Base-by-base conservation (phyloP, 2,329 filamentous ascomycete species). In the Epichloe gansuensis region DNA sequence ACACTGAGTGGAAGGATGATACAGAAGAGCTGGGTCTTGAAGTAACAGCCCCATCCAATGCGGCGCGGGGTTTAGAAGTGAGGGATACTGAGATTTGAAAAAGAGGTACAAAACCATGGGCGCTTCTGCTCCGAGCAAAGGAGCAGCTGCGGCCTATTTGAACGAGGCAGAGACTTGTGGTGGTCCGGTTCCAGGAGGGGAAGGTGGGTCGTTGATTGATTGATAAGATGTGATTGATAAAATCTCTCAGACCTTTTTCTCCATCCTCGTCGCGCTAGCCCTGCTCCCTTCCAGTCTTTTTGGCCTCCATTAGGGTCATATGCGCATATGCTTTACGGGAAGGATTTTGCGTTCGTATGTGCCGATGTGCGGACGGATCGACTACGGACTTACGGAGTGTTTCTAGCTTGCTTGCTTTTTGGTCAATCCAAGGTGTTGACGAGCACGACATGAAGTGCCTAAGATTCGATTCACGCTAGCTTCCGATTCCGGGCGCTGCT, bases 191-290 rank as follows among this genome's bases (percentile, higher is more conserved):
- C 59, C 58, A 66, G 62, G 64, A 67, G 63, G 61, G 52, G 59
- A 52, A 58, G 56, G 62, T 65, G 65, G 52, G 51, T 60, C 65
- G 21, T 15, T 65, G 70, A 72, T 63, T 62, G 71, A 73, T 73
- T 73, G 71, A 73, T 73, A 72, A 73, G 71, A 73, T 73, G 67
- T 63, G 68, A 71, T 71, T 71, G 68, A 71, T 71, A 70, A 71
- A 67, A 56, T 9, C 25, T 9, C 25, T 15, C 23, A 21, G 42
- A n/a, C 23, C 25, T 3, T 35, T 35, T 31, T 45, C 31, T 28
- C 39, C 39, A 31, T 31, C 28, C n/a, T 34, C 23, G 17, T 12
- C 42, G 48, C 48, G 42, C 31, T 39, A 35, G 8, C 15, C 31
- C 34, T 53, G 31, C 34, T 13, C 35, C 25, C 28, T 8, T 23